phyloP scores from a whole-genome alignment of 805 yeast genomes.

The Blastobotrys mokoenaii region DNA sequence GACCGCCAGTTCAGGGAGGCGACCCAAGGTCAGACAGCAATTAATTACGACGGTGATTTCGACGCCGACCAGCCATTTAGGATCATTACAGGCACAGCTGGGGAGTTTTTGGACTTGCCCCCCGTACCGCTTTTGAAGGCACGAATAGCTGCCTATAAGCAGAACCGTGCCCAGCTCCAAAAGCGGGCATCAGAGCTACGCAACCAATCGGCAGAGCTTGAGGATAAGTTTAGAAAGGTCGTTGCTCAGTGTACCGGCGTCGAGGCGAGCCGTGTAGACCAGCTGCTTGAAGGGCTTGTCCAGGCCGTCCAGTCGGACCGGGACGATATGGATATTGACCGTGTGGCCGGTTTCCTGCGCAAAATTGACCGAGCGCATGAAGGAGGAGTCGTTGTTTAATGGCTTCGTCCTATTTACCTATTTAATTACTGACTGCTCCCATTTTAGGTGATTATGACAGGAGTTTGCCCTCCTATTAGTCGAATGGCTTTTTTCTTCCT shows the following conservation, averaged over 20 bases:
- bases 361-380: conserved; percentile 32
- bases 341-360: conserved; percentile 47
- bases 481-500: no score
- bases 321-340: conserved; percentile 51
- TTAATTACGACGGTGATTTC: conserved; percentile 43
- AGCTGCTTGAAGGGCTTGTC: conserved; percentile 71
- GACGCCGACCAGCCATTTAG: conserved; percentile 93
- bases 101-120: conserved; percentile 27
- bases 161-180: conserved; percentile 53
- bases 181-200: conserved; percentile 45
- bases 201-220: conserved; percentile 48
- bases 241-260: conserved; percentile 87
- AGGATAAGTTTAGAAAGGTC: conserved; percentile 75
- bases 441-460: no score
- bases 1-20: conserved; percentile 40
- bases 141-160: conserved; percentile 68
- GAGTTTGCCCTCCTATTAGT: no score
- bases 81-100: conserved; percentile 30
- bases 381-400: conserved; percentile 2
- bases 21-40: conserved; percentile 10
- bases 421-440: no score
- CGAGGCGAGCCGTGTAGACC: conserved; percentile 70
- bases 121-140: conserved; percentile 54
- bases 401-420: no score
- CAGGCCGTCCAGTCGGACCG: conserved; percentile 88